These are phyloP conservation scores for Raphidocelis subcapitata DNA, from an alignment of 139 green algal genomes.

Conservation along the genomic window DNA sequence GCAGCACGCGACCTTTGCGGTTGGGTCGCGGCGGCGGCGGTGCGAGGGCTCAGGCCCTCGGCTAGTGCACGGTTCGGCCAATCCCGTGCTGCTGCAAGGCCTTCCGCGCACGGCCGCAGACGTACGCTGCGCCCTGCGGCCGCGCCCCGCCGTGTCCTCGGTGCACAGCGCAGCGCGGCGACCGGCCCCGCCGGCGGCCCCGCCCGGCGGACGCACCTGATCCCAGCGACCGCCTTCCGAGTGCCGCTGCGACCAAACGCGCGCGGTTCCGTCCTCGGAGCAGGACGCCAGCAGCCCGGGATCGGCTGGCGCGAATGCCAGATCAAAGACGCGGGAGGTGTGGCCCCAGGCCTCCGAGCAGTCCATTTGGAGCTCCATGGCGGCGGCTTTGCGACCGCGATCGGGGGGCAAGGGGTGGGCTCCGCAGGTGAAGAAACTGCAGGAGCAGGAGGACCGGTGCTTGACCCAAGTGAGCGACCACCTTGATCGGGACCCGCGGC, in stretches of 20 bases:
- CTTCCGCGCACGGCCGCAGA: background rate
- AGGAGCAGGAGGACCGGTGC: no score
- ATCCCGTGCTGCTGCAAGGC: background rate
- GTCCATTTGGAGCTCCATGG: no score
- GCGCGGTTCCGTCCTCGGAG: constrained; percentile 40
- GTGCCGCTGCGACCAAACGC: constrained; percentile 34
- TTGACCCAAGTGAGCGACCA: no score
- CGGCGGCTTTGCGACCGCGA: no score
- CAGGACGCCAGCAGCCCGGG: constrained; percentile 33
- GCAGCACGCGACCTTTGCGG: constrained; percentile 29
- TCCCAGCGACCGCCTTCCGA: constrained; percentile 10
- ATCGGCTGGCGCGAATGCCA: constrained; percentile 30
- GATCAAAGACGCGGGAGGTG: constrained; percentile 40
- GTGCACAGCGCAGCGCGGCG: no score
- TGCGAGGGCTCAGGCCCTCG: background rate
- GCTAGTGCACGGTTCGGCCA: background rate
- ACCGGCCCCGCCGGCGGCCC: no score
- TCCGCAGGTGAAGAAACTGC: no score
- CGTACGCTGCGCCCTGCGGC: background rate
- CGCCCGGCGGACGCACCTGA: constrained; percentile 34
- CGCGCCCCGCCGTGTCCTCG: no score
- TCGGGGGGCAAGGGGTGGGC: no score
- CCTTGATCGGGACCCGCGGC: no score
- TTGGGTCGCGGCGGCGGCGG: background rate
- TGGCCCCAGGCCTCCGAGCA: constrained; percentile 28